Percentiles rank a stretch among this genome's conserved stretches.
phyloP scores from a whole-genome alignment of 1,139 yeast species.

The Geotrichum cucujoidarum region DNA sequence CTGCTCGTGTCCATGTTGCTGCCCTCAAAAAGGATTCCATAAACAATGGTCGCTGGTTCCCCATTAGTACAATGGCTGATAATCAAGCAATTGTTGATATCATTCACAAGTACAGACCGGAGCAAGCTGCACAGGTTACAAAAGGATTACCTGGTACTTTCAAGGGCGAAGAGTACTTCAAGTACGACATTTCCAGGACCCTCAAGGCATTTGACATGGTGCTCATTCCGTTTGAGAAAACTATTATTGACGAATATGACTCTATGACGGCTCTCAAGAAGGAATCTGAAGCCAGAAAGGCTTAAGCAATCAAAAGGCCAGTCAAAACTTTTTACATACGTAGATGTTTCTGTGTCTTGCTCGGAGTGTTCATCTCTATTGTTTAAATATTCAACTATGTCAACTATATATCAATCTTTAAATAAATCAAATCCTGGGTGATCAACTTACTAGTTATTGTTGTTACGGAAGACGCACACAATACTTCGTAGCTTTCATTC shows the following conservation, averaged over 20 bases:
- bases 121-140: background rate
- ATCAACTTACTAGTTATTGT: too few species aligned
- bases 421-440: too few species aligned
- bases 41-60: constrained; percentile 39
- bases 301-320: too few species aligned
- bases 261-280: background rate
- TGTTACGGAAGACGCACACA: too few species aligned
- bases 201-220: background rate
- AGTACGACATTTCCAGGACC: background rate
- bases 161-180: background rate
- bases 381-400: too few species aligned
- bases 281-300: too few species aligned
- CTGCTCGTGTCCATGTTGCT: constrained; percentile 3
- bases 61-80: constrained; percentile 34
- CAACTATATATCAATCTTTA: too few species aligned
- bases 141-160: constrained; percentile 1
- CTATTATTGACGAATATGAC: background rate
- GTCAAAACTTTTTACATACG: too few species aligned
- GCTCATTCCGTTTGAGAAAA: background rate
- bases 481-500: too few species aligned
- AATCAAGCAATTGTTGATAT: constrained; percentile 33
- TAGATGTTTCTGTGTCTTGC: too few species aligned
- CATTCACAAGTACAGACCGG: background rate
- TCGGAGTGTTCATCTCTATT: too few species aligned
- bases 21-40: constrained; percentile 25